Evolutionary conservation across 1,284 basidiomycete genomes (phyloP).

Genomic region (Grifola frondosa): DNA sequence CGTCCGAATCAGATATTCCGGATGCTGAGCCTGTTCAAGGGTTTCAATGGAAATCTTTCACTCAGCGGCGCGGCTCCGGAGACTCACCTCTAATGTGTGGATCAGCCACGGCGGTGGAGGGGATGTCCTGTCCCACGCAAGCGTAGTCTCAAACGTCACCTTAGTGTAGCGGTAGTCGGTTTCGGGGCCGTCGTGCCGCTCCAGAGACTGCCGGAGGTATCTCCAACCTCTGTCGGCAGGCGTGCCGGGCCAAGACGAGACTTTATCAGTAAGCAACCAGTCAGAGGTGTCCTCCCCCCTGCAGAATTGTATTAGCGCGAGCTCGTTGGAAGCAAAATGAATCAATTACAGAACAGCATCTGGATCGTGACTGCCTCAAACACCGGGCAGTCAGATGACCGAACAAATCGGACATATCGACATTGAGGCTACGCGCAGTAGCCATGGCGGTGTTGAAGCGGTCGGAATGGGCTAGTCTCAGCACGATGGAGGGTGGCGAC

Average conservation of each 20-base stretch:
- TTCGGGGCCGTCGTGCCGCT: conserved; percentile 73
- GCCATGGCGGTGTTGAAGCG: conserved; percentile 81
- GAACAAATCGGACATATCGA: conserved; percentile 90
- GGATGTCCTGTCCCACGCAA: conserved; percentile 61
- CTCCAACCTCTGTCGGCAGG: conserved; percentile 83
- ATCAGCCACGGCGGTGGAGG: conserved; percentile 83
- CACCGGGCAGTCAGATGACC: conserved; percentile 78
- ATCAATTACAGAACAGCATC: conserved; percentile 52
- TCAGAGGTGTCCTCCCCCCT: conserved; percentile 69
- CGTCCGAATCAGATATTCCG: conserved; percentile 75
- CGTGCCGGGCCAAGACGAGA: conserved; percentile 82
- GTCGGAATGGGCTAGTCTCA: conserved; percentile 78
- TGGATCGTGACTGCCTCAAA: conserved; percentile 65
- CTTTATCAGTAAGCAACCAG: conserved; percentile 82
- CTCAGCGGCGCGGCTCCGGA: conserved; percentile 14
- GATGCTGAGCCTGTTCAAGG: conserved; percentile 58
- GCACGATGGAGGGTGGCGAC: conserved; percentile 73
- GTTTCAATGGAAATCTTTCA: conserved; percentile 2
- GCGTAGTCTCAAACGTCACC: conserved; percentile 73
- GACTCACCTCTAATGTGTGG: conserved; percentile 63
- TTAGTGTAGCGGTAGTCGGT: conserved; percentile 78
- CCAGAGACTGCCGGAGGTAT: conserved; percentile 80
- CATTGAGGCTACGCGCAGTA: conserved; percentile 71
- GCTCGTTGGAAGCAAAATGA: background rate
- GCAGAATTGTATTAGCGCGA: conserved; percentile 8